phyloP scores from a whole-genome alignment of 2,329 filamentous ascomycete species.

The Colletotrichum musae region DNA sequence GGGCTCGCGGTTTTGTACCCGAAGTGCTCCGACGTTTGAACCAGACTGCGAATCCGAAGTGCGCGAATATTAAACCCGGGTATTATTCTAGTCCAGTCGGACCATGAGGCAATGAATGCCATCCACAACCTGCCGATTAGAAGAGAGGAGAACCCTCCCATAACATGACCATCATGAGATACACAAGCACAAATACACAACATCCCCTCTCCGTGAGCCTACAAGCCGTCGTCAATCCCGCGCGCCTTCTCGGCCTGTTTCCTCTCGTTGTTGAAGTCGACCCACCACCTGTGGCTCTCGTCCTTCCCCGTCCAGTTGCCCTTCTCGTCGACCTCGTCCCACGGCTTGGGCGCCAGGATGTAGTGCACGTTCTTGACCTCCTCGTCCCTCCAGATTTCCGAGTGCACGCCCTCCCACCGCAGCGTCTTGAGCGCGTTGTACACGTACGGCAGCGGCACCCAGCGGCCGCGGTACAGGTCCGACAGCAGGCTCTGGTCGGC shows the following conservation, averaged over 20 bases:
- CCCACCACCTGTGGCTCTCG: constrained; percentile 71
- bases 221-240: constrained; percentile 56
- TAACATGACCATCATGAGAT: not conserved
- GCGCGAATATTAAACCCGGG: no score
- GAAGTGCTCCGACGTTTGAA: no score
- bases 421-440: constrained; percentile 77
- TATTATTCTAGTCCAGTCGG: no score
- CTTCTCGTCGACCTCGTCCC: constrained; percentile 64
- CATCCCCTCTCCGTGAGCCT: not conserved
- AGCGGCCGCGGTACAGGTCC: constrained; percentile 67
- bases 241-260: constrained; percentile 55
- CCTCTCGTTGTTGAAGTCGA: constrained; percentile 62
- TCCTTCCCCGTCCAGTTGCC: constrained; percentile 62
- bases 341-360: constrained; percentile 74
- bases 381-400: constrained; percentile 70
- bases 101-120: no score
- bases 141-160: not conserved
- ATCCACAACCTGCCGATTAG: no score
- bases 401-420: constrained; percentile 67
- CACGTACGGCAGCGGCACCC: constrained; percentile 71
- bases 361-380: constrained; percentile 74
- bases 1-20: no score
- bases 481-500: constrained; percentile 73
- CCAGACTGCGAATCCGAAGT: no score
- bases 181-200: not conserved